A percentile compares a stretch with the other conserved stretches of the same genome.
These are phyloP conservation scores for Fibroporia radiculosa DNA, from an alignment of 768 basidiomycete genomes.

Conservation along the genomic window DNA sequence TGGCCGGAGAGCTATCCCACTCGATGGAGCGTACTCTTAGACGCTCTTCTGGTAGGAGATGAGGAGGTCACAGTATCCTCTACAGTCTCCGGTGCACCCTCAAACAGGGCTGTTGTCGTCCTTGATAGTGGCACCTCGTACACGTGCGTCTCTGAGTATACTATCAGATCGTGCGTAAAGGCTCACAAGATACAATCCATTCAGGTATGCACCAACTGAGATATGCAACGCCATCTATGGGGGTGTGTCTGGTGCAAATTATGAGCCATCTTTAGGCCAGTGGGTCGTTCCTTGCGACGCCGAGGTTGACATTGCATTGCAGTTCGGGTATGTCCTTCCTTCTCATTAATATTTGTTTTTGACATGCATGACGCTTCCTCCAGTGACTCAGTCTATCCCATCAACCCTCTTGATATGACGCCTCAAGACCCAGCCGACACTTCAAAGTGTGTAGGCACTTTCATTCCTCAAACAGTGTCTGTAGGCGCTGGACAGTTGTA, in stretches of 20 bases:
- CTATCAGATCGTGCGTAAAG: not conserved
- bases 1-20: constrained; percentile 58
- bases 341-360: not conserved
- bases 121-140: constrained; percentile 81
- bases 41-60: constrained; percentile 57
- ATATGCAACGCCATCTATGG: constrained; percentile 68
- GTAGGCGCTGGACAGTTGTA: constrained; percentile 64
- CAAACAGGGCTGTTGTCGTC: constrained; percentile 64
- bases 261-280: constrained; percentile 40
- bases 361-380: not conserved
- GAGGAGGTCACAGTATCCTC: constrained; percentile 46
- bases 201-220: constrained; percentile 60
- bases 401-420: constrained; percentile 74
- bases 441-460: constrained; percentile 61
- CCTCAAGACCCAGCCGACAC: constrained; percentile 38
- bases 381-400: constrained; percentile 66
- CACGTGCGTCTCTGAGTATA: constrained; percentile 48
- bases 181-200: not conserved
- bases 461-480: constrained; percentile 54
- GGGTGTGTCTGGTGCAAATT: constrained; percentile 53
- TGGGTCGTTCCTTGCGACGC: constrained; percentile 70
- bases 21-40: constrained; percentile 74
- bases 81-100: constrained; percentile 47
- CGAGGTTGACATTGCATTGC: constrained; percentile 74
- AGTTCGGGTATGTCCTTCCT: constrained; percentile 49